These are phyloP conservation scores for Purpureocillium takamizusanense DNA, from an alignment of 2,329 filamentous ascomycete genomes.

Conservation along the genomic window DNA sequence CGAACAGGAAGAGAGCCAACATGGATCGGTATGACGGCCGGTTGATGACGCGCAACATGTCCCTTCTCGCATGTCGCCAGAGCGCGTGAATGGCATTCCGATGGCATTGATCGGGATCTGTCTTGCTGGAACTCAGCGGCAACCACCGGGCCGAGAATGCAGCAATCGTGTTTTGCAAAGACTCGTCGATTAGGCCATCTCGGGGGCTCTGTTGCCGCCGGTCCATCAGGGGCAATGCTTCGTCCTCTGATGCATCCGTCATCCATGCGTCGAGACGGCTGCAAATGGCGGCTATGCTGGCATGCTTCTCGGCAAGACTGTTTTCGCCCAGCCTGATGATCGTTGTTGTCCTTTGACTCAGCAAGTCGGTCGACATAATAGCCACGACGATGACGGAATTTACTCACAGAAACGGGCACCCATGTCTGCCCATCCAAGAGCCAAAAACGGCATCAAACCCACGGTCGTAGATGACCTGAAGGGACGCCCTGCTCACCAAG, in stretches of 20 bases:
- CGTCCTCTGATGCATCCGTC: constrained; percentile 13
- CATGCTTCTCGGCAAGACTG: constrained; percentile 16
- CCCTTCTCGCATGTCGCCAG: constrained; percentile 25
- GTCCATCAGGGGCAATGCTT: neutral
- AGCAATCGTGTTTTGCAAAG: constrained; percentile 16
- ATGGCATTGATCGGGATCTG: constrained; percentile 5
- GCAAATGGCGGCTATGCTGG: constrained; percentile 20
- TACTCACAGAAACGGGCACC: constrained; percentile 30
- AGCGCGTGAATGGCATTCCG: constrained; percentile 12
- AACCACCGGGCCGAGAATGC: constrained; percentile 21
- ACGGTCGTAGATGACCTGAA: constrained; percentile 20
- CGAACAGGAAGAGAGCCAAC: constrained; percentile 28
- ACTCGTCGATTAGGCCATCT: constrained; percentile 14
- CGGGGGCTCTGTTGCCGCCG: constrained; percentile 8
- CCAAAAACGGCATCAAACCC: constrained; percentile 31
- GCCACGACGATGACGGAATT: too few relatives aligned
- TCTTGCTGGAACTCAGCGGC: constrained; percentile 9
- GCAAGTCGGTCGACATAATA: too few relatives aligned
- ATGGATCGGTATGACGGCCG: constrained; percentile 30
- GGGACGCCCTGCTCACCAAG: constrained; percentile 11
- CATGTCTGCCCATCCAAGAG: constrained; percentile 31
- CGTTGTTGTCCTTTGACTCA: too few relatives aligned
- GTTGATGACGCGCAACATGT: constrained; percentile 31
- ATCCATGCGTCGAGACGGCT: constrained; percentile 24
- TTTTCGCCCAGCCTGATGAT: constrained; percentile 14